These are phyloP conservation scores for Hygrocybe punicea DNA, from an alignment of 768 basidiomycete species.

Conservation along the genomic window DNA sequence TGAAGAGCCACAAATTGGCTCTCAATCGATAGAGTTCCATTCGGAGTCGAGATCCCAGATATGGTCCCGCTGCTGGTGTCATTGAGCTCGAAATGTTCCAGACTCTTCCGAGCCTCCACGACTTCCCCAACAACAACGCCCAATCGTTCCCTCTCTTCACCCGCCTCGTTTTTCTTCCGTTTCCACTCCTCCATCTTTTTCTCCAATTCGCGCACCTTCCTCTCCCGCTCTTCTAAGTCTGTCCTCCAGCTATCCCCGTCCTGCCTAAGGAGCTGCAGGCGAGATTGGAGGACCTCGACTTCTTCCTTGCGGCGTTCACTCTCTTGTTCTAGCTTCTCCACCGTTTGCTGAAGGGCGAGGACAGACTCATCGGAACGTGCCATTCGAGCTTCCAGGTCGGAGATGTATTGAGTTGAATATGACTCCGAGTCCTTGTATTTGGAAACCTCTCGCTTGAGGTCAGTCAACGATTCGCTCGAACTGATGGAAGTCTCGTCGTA, in stretches of 20 bases:
- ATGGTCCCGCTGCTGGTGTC: constrained; percentile 21
- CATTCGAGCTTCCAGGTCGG: constrained; percentile 80
- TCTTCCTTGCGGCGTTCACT: constrained; percentile 70
- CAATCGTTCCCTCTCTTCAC: constrained; percentile 62
- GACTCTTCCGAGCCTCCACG: constrained; percentile 60
- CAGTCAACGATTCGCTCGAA: constrained; percentile 75
- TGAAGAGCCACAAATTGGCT: constrained; percentile 71
- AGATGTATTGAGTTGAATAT: constrained; percentile 73
- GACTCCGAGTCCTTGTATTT: constrained; percentile 74
- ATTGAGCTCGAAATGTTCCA: constrained; percentile 41
- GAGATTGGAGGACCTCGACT: constrained; percentile 64
- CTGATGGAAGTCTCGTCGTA: constrained; percentile 76
- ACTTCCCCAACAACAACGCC: constrained; percentile 68
- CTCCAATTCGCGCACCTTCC: constrained; percentile 71
- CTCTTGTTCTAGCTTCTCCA: constrained; percentile 76
- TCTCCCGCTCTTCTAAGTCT: constrained; percentile 83
- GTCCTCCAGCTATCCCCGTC: constrained; percentile 81
- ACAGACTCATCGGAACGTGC: constrained; percentile 76
- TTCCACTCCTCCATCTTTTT: constrained; percentile 77
- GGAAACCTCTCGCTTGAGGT: constrained; percentile 78
- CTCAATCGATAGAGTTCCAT: constrained; percentile 42
- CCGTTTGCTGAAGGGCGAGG: constrained; percentile 59
- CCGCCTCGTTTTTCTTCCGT: constrained; percentile 62
- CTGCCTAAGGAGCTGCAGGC: constrained; percentile 62
- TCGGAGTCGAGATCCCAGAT: constrained; percentile 27